Evolutionary conservation across 176 grass and related monocot species (phyloP), one percentile per base, ranked within the genome.

Genomic region (Musa beccarii): DNA sequence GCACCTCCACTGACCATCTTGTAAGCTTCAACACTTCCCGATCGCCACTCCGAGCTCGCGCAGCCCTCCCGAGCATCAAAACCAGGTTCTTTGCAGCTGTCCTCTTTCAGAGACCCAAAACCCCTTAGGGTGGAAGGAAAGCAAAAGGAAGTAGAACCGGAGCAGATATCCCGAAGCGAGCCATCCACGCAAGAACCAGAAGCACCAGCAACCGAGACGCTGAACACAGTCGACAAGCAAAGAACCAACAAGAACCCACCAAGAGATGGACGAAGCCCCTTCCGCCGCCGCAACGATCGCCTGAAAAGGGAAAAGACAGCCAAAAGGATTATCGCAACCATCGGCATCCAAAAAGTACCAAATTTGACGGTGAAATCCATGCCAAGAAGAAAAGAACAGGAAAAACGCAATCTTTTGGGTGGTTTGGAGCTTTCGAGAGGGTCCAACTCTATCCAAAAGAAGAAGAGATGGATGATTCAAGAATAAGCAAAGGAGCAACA

Each of bases 131-230:
- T 74, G 43, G 84, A 76, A 17, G 84, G 72, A 67, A 98, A 94
- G 84, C 95, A 98, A 55, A 99, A 82, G 59, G 90, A 84, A 21
- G 20, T 59, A 49, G 49, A 73, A 74, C 87, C 86, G 0, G 84
- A 76, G 2, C 95, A 92, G 61, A 34, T 77, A 70, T 88, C 90
- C 61, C 76, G 53, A 78, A 91, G 49, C 71, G 54, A 63, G 19
- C 23, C 51, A 22, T 12, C 77, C 15, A 3, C 65, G 15, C 52
- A 11, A 70, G n/a, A 70, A 68, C 53, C 16, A 43, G 21, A 25
- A 80, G 43, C 55, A 63, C 28, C 2, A 54, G 25, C 54, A 73
- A 52, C 43, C 55, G 68, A 70, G 51, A 9, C 20, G 14, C 13
- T 49, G 25, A 70, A 51, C 17, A 51, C 43, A 70, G 51, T n/a